Evolutionary conservation across 179 eudicot genomes (phyloP), one percentile per base, ranked within the genome.

Genomic region (Beta lomatogona): DNA sequence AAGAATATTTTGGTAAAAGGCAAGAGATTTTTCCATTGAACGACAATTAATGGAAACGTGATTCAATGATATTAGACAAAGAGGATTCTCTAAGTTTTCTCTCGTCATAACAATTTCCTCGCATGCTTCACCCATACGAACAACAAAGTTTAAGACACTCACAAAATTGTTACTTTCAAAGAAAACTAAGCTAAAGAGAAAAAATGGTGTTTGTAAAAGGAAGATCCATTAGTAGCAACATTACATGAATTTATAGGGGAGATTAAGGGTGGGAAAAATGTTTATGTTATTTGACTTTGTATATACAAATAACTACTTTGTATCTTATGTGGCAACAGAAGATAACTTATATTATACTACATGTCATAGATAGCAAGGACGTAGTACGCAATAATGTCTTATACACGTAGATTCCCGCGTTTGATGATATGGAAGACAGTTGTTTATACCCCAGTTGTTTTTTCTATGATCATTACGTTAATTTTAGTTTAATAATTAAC

Each of bases 1-100:
- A 41, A 95, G 97, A 81, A 95, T 83, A 60, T 90, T 86, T 79
- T 86, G 82, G 83, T 95, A 95, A 63, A 93, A 95, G 74, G 84
- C 82, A 9, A 90, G 83, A n/a, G 98, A 95, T 80, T 91, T 88
- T 36, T 91, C 90, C 11, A 93, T 83, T 0, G 95, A 93, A 80
- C 84, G 83, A 83, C 98, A 95, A 2, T 86, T 83, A 5, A 92
- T 74, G 3, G 98, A 93, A 31, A 95, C 86, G 78, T 95, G 98
- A 75, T 95, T 93, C 74, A 95, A 68, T 2, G 97, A 92, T 13
- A 85, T 85, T 19, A 95, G 73, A 31, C 75, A 77, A 46, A 95
- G 79, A 9, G 98, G 97, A 75, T 92, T 95, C 73, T n/a, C 65
- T 9, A 3, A 9, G 6, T 21, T 71, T 71, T 10, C 78, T 22